These are phyloP conservation scores for Crucihimalaya himalaica DNA, from an alignment of 345 rosid genomes.

Conservation along the genomic window DNA sequence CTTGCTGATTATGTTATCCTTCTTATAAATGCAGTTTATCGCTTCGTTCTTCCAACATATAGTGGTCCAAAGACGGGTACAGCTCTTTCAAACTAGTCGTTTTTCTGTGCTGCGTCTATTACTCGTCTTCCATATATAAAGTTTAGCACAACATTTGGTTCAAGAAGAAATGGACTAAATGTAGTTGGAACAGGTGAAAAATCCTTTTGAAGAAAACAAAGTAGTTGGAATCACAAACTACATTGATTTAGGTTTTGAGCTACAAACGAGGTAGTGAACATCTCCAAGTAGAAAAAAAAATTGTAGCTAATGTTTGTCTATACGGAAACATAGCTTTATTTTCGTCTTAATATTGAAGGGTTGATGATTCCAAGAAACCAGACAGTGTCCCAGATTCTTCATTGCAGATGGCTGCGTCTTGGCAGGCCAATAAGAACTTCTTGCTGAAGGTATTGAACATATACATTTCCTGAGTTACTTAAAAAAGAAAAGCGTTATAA, in stretches of 20 bases:
- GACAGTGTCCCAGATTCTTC: constrained; percentile 56
- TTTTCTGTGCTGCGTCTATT: not conserved
- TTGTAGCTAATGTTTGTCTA: not conserved
- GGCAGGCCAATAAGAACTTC: constrained; percentile 97
- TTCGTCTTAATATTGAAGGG: constrained; percentile 42
- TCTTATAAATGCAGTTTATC: constrained; percentile 62
- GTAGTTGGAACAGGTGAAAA: constrained; percentile 67
- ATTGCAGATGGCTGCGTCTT: constrained; percentile 88
- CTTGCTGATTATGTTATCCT: constrained; percentile 23
- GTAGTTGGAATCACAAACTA: constrained; percentile 94
- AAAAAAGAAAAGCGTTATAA: constrained; percentile 13
- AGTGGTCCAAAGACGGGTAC: constrained; percentile 93
- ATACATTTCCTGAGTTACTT: not conserved
- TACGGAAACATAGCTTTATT: constrained; percentile 26
- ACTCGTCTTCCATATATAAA: not conserved
- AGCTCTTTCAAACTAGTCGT: constrained; percentile 31
- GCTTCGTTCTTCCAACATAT: constrained; percentile 89
- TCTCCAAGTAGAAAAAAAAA: not conserved
- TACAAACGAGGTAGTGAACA: constrained; percentile 66
- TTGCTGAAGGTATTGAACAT: constrained; percentile 60
- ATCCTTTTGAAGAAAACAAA: constrained; percentile 73
- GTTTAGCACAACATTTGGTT: not conserved
- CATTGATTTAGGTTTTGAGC: constrained; percentile 88
- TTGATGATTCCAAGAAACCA: constrained; percentile 54
- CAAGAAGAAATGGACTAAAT: constrained; percentile 8